Percentiles rank a stretch among this genome's conserved stretches.
Evolutionary conservation across 495 filamentous ascomycete species (phyloP).

Genomic region (Podospora comata): DNA sequence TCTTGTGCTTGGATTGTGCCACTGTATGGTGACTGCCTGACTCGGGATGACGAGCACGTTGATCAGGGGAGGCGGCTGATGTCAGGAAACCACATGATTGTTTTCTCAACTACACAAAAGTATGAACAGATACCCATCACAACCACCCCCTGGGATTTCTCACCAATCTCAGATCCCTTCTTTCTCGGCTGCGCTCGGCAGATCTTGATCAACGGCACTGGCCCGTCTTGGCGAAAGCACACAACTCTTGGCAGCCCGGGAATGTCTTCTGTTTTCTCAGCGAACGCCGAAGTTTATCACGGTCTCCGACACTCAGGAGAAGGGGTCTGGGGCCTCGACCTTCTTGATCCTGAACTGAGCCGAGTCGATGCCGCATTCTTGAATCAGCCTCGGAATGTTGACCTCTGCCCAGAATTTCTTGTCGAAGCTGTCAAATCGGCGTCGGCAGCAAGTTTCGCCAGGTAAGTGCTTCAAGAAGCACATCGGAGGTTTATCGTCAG

Average conservation of each 20-base stretch:
- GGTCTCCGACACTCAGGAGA: background rate
- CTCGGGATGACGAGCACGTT: background rate
- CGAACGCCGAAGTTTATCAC: background rate
- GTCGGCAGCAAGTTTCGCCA: background rate
- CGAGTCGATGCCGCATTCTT: conserved; percentile 12
- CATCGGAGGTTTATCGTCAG: background rate
- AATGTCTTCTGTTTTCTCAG: conserved; percentile 1
- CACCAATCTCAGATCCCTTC: background rate
- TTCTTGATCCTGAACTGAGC: conserved; percentile 20
- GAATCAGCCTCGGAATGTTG: conserved; percentile 16
- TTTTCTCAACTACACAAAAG: background rate
- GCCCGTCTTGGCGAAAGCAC: conserved; percentile 20
- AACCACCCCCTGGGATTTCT: background rate
- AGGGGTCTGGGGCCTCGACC: background rate
- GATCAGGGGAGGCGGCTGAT: background rate
- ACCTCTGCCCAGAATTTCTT: conserved; percentile 13
- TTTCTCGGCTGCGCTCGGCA: conserved; percentile 15
- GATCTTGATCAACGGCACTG: conserved; percentile 21
- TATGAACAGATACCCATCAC: background rate
- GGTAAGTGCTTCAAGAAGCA: background rate
- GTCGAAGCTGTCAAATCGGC: background rate
- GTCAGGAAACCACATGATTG: background rate
- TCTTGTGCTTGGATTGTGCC: background rate
- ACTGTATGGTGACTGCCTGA: background rate
- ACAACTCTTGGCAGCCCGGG: conserved; percentile 2